Evolutionary conservation across 306 rosid species (phyloP).

Genomic region (Gleditsia sinensis): DNA sequence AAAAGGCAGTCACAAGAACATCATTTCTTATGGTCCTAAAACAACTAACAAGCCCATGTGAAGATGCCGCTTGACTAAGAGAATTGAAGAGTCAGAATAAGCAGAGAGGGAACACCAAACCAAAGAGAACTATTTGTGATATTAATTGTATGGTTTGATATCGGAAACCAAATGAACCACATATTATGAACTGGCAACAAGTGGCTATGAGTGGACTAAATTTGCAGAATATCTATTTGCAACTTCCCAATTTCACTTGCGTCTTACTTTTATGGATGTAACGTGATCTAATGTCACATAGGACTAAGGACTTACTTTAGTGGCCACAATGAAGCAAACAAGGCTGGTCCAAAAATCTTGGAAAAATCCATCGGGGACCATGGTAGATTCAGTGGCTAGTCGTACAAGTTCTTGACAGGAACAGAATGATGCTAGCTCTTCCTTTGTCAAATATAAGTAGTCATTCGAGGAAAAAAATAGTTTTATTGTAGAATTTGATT

Average conservation of each 20-base stretch:
- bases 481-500: not conserved
- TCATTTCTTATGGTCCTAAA: not conserved
- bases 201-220: too few species aligned
- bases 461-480: not conserved
- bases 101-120: not conserved
- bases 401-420: too few species aligned
- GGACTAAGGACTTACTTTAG: not conserved
- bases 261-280: not conserved
- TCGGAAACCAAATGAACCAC: not conserved
- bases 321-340: not conserved
- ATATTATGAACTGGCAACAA: too few species aligned
- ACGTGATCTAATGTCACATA: not conserved
- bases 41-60: constrained; percentile 8
- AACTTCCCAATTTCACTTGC: not conserved
- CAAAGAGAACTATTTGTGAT: not conserved
- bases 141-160: not conserved
- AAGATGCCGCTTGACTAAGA: not conserved
- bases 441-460: not conserved
- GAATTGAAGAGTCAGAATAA: not conserved
- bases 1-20: not conserved
- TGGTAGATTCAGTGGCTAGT: too few species aligned
- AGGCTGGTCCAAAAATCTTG: too few species aligned
- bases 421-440: too few species aligned
- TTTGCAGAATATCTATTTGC: not conserved
- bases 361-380: too few species aligned